Percentiles rank a stretch among this genome's conserved stretches.
These are phyloP conservation scores for Ogataea pini DNA, from an alignment of 805 yeast species.

Conservation along the genomic window DNA sequence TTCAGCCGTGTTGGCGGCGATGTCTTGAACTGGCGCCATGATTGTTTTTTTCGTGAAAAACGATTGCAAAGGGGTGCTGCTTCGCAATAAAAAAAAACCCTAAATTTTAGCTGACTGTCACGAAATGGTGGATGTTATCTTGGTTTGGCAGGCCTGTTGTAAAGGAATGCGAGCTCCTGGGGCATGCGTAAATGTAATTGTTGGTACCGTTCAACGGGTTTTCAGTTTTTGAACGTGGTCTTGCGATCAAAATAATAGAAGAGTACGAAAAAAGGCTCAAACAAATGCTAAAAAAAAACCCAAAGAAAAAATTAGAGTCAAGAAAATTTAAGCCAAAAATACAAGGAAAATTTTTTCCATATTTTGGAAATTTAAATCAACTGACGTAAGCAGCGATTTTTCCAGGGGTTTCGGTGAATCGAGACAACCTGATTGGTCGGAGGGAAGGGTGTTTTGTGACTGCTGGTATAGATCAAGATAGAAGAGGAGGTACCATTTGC, in stretches of 20 bases:
- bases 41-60: conserved; percentile 28
- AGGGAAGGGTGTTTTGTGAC: neutral
- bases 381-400: conserved; percentile 4
- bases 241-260: neutral
- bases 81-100: conserved; percentile 32
- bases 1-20: neutral
- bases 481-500: too few relatives aligned
- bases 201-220: neutral
- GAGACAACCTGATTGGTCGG: conserved; percentile 1
- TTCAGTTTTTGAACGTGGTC: neutral
- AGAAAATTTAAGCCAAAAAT: conserved; percentile 3
- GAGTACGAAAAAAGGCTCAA: neutral
- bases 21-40: conserved; percentile 14
- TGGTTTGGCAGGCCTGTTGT: conserved; percentile 37
- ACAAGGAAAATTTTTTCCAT: conserved; percentile 11
- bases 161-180: conserved; percentile 33
- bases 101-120: neutral
- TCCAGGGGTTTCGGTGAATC: neutral
- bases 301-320: neutral
- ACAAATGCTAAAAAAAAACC: neutral
- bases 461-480: too few relatives aligned
- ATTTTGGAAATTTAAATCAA: neutral
- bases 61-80: conserved; percentile 25
- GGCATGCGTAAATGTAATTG: conserved; percentile 24
- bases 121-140: conserved; percentile 29